Evolutionary conservation across 2,329 filamentous ascomycete genomes (phyloP).

Genomic region (Colletotrichum sp.): DNA sequence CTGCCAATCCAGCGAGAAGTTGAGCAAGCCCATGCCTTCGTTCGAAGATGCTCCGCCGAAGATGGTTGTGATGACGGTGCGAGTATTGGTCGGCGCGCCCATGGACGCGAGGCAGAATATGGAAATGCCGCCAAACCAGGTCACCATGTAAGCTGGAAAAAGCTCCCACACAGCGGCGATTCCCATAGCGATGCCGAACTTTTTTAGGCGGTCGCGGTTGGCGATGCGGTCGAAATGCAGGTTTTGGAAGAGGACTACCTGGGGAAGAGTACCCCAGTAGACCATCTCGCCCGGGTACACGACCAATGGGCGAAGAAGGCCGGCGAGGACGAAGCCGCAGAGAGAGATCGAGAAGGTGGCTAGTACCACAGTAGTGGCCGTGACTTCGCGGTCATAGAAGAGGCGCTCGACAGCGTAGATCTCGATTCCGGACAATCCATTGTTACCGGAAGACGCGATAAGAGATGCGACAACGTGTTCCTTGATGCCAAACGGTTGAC

Average conservation of each 20-base stretch:
- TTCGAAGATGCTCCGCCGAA: slow-evolving; percentile 46
- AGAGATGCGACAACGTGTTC: slow-evolving; percentile 26
- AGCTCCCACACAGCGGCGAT: slow-evolving; percentile 49
- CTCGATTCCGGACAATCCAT: slow-evolving; percentile 24
- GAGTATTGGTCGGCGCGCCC: slow-evolving; percentile 31
- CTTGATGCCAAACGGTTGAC: slow-evolving; percentile 24
- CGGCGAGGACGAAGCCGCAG: slow-evolving; percentile 33
- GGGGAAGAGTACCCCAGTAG: slow-evolving; percentile 35
- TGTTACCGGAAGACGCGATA: slow-evolving; percentile 24
- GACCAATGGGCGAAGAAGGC: slow-evolving; percentile 31
- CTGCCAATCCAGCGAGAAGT: slow-evolving; percentile 48
- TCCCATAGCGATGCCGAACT: slow-evolving; percentile 32
- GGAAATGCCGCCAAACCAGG: slow-evolving; percentile 42
- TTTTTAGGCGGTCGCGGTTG: slow-evolving; percentile 31
- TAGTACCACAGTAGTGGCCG: slow-evolving; percentile 29
- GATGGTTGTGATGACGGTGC: slow-evolving; percentile 28
- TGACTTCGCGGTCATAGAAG: slow-evolving; percentile 24
- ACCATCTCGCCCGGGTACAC: slow-evolving; percentile 38
- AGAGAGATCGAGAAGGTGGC: slow-evolving; percentile 32
- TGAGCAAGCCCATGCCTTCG: slow-evolving; percentile 44
- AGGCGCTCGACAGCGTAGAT: slow-evolving; percentile 26
- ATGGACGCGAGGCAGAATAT: slow-evolving; percentile 53
- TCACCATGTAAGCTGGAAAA: slow-evolving; percentile 51
- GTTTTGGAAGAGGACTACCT: slow-evolving; percentile 36
- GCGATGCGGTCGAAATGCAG: slow-evolving; percentile 33